Evolutionary conservation across 116 monocot species (phyloP).

Genomic region (Dioscorea cayenensis): DNA sequence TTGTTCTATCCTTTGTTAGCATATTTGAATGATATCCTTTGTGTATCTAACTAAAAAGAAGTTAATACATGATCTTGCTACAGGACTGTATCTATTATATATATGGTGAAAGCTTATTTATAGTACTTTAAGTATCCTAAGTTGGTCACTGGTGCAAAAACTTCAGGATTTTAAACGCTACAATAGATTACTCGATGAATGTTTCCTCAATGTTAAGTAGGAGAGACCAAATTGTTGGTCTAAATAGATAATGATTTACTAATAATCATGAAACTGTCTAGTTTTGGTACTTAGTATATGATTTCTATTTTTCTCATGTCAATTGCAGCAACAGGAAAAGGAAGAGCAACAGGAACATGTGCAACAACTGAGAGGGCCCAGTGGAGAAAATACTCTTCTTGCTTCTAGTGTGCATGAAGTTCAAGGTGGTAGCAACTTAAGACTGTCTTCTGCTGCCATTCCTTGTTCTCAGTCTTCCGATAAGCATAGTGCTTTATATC

Average conservation of each 20-base stretch:
- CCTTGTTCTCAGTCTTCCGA: slow-evolving; percentile 18
- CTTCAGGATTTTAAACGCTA: too few species aligned
- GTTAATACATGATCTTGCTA: too few species aligned
- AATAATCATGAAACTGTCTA: not conserved
- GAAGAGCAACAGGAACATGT: slow-evolving; percentile 17
- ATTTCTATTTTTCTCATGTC: not conserved
- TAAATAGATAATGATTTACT: not conserved
- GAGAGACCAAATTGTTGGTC: not conserved
- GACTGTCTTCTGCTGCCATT: slow-evolving; percentile 30
- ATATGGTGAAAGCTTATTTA: too few species aligned
- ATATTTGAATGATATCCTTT: too few species aligned
- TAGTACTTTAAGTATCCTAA: too few species aligned
- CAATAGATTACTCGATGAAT: too few species aligned
- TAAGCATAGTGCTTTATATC: slow-evolving; percentile 17
- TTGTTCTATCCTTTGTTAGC: too few species aligned
- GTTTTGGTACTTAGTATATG: not conserved
- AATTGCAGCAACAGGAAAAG: slow-evolving; percentile 9
- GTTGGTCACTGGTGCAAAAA: too few species aligned
- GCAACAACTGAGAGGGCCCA: slow-evolving; percentile 41
- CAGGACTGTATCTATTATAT: too few species aligned
- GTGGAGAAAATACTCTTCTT: slow-evolving; percentile 33
- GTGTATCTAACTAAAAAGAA: too few species aligned
- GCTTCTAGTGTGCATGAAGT: slow-evolving; percentile 44
- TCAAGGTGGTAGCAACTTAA: slow-evolving; percentile 28
- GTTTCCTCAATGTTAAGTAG: too few species aligned